A percentile compares a stretch with the other conserved stretches of the same genome.
phyloP scores from a whole-genome alignment of 2,329 filamentous ascomycete genomes.

The Colletotrichum gigasporum region DNA sequence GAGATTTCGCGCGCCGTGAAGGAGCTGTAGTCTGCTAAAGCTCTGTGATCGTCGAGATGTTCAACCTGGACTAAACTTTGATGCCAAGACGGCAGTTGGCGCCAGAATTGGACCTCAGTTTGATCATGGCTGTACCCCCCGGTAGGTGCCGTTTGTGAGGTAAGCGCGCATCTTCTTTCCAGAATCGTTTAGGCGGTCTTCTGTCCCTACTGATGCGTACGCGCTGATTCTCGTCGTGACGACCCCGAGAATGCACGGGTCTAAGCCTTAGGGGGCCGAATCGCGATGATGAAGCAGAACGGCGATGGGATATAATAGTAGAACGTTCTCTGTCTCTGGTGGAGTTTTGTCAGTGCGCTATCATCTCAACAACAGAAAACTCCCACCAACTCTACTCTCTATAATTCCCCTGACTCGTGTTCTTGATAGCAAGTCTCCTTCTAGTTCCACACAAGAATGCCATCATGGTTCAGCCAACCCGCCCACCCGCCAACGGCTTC shows the following conservation, averaged over 20 bases:
- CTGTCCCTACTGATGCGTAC: not conserved
- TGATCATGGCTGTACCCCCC: not conserved
- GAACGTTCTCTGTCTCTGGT: not conserved
- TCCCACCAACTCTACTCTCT: too few species aligned
- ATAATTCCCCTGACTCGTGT: too few species aligned
- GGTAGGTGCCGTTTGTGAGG: not conserved
- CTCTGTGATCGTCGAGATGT: not conserved
- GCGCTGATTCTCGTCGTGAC: not conserved
- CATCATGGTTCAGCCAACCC: conserved; percentile 17
- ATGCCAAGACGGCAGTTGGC: conserved; percentile 5
- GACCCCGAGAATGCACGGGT: not conserved
- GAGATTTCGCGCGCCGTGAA: conserved; percentile 21
- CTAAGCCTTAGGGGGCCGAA: not conserved
- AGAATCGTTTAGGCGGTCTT: not conserved
- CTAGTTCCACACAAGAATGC: not conserved
- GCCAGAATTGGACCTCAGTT: not conserved
- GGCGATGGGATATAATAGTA: not conserved
- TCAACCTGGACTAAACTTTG: not conserved
- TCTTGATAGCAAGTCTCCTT: too few species aligned
- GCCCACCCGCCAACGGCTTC: conserved; percentile 33
- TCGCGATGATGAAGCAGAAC: not conserved
- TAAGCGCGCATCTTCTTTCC: conserved; percentile 4
- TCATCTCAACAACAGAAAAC: too few species aligned
- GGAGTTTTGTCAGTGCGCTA: not conserved
- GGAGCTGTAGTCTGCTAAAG: not conserved